Conservation (phyloP, 768 basidiomycete genomes). For the Hirschioporus abietinus region DNA sequence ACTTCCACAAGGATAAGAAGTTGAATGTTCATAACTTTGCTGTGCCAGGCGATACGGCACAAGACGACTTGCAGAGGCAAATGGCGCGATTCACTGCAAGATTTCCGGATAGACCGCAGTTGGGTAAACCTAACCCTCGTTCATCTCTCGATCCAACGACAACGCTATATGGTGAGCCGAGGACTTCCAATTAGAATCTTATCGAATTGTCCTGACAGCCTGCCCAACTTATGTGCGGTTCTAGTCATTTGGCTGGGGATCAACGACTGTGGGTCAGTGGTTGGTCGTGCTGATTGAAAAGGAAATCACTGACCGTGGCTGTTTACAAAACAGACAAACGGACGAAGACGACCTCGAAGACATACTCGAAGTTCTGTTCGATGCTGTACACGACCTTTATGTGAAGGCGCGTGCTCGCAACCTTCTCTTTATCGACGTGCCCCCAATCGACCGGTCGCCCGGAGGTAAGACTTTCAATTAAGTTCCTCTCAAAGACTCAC, state of each 20-base stretch:
- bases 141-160: background rate
- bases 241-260: conserved; percentile 32
- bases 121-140: background rate
- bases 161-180: background rate
- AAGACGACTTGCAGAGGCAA: background rate
- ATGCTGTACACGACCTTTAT: conserved; percentile 25
- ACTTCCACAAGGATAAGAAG: background rate
- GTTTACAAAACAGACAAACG: conserved; percentile 8
- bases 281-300: background rate
- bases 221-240: background rate
- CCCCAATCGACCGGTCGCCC: conserved; percentile 33
- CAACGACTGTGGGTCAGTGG: conserved; percentile 32
- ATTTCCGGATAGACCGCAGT: background rate
- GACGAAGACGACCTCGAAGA: conserved; percentile 24
- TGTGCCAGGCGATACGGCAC: background rate
- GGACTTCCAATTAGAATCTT: background rate
- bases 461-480: conserved; percentile 20
- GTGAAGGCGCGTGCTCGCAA: conserved; percentile 28
- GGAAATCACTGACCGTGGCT: background rate
- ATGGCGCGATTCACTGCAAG: background rate
- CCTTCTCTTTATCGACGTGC: conserved; percentile 33
- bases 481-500: conserved; percentile 2
- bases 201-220: background rate
- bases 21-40: background rate
- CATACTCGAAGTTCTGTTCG: conserved; percentile 24